Percentiles rank a stretch among this genome's conserved stretches.
phyloP scores from a whole-genome alignment of 345 rosid species.

The Populus ilicifolia region DNA sequence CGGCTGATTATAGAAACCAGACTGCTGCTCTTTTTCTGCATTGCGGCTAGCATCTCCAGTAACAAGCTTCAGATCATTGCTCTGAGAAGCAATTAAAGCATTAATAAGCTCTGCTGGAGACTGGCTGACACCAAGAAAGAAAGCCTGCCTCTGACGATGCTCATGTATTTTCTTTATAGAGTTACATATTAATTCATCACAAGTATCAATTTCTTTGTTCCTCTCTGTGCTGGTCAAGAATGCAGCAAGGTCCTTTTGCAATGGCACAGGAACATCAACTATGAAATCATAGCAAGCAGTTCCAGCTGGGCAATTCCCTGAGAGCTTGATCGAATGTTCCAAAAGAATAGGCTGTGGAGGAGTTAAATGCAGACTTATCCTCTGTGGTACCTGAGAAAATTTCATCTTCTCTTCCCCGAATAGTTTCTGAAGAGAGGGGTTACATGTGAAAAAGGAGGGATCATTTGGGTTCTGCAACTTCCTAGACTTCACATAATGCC shows the following conservation, averaged over 20 bases:
- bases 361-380: conserved; percentile 44
- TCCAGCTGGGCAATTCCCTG: conserved; percentile 49
- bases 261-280: conserved; percentile 50
- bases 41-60: conserved; percentile 43
- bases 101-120: conserved; percentile 57
- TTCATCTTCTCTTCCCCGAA: conserved; percentile 57
- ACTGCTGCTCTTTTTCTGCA: conserved; percentile 37
- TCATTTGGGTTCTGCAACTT: conserved; percentile 48
- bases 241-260: conserved; percentile 43
- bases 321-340: conserved; percentile 57
- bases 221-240: conserved; percentile 40
- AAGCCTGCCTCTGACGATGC: conserved; percentile 49
- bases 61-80: conserved; percentile 52
- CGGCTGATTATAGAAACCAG: conserved; percentile 49
- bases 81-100: conserved; percentile 48
- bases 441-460: conserved; percentile 45
- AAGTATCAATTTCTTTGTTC: conserved; percentile 47
- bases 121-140: conserved; percentile 57
- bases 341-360: conserved; percentile 51
- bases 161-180: conserved; percentile 47
- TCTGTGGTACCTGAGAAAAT: conserved; percentile 44
- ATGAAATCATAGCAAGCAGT: conserved; percentile 51
- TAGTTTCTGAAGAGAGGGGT: conserved; percentile 47
- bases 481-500: conserved; percentile 54
- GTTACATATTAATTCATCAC: conserved; percentile 38